Conservation (phyloP, 768 basidiomycete species). For the Chalciporus chontae region DNA sequence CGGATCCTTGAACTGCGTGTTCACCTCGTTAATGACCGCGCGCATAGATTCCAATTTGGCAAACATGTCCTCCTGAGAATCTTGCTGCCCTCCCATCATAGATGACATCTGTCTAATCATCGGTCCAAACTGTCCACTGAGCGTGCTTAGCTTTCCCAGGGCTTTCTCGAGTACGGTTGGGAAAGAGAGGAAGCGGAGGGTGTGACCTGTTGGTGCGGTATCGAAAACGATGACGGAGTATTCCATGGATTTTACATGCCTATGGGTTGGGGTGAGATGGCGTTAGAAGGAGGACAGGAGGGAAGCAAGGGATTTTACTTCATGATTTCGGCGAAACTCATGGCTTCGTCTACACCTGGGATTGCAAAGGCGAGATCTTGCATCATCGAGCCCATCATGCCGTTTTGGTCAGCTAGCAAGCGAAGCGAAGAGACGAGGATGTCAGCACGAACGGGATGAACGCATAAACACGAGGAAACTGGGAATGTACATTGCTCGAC, state of each 20-base stretch:
- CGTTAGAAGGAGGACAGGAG: not conserved
- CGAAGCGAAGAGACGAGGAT: not conserved
- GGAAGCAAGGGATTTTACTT: constrained; percentile 51
- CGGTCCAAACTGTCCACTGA: constrained; percentile 94
- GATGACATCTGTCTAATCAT: constrained; percentile 96
- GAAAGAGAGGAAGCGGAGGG: constrained; percentile 97
- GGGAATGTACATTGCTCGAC: constrained; percentile 82
- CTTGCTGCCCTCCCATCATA: constrained; percentile 92
- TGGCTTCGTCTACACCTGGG: constrained; percentile 98
- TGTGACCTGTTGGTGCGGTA: constrained; percentile 98
- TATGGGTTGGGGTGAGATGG: constrained; percentile 26
- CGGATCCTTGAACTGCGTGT: constrained; percentile 98
- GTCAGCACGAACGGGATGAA: not conserved
- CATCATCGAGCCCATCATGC: constrained; percentile 99
- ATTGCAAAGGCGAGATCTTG: constrained; percentile 99
- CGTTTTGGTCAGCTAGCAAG: constrained; percentile 71
- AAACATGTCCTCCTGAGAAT: constrained; percentile 97
- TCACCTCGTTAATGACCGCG: constrained; percentile 95
- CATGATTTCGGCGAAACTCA: constrained; percentile 99
- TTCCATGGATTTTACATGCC: constrained; percentile 99
- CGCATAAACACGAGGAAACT: not conserved
- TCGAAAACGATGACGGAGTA: constrained; percentile 99
- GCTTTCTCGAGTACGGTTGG: constrained; percentile 97
- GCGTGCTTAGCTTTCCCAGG: constrained; percentile 85
- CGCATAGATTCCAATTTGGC: constrained; percentile 97